Base-by-base conservation (phyloP, 2,329 filamentous ascomycete species). In the Taxawa tesnikishii region DNA sequence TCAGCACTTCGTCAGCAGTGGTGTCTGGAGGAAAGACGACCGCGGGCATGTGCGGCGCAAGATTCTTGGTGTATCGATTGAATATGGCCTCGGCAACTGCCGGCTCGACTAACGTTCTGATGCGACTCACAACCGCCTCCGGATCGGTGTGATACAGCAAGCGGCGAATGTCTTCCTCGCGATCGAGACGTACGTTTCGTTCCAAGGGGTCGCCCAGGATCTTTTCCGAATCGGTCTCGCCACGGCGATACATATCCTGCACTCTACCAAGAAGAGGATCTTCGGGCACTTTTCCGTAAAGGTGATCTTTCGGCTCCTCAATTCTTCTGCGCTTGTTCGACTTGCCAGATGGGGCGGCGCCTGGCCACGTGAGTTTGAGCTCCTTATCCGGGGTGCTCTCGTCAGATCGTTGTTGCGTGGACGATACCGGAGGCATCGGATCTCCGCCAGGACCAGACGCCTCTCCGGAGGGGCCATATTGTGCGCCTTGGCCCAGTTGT, bases 71-170 rank as follows among this genome's bases (percentile, higher is more conserved):
- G 41, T 72, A 79, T 9, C 67, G 60, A 3, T 65, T 50, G 44
- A 76, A 77, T n/a, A 76, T 59, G 13, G 59, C 59, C n/a, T 61
- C 56, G 0, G 72, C 73, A 3, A 58, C 51, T 4, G 68, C 60
- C 4, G 59, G 55, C 34, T 60, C 61, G 39, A 79, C 58, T 11
- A 79, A 49, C 3, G 45, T 43, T 39, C 64, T 57, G 35, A 67
- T 56, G 4, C 47, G 41, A 8, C 41, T 37, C 17, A 43, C 34
- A 29, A 53, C 49, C 17, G 50, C 46, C 12, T 49, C 44, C 1
- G 48, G 46, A 15, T 46, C 39, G 10, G 40, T 43, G 21, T 43
- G 40, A 9, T 45, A 31, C 2, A 51, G 26, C 13, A 33, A 26
- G 4, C 23, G 12, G 9, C 27, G 27, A 8, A 29, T 8, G n/a